Conservation (phyloP, 768 basidiomycete genomes). For the Obba rivulosa region DNA sequence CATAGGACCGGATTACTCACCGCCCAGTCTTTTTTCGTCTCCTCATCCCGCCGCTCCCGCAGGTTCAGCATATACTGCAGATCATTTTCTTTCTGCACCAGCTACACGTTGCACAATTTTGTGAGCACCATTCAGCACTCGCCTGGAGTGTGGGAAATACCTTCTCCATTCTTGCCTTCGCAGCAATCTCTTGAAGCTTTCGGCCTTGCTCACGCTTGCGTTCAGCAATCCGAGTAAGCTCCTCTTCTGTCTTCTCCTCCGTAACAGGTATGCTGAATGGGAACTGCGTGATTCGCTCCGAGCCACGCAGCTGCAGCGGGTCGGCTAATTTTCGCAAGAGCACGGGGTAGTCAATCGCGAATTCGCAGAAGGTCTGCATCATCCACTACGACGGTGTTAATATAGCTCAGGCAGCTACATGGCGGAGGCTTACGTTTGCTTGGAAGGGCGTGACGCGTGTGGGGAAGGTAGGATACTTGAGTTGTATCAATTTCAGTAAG, state of each 20-base stretch:
- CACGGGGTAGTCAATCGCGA: conserved; percentile 68
- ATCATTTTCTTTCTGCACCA: conserved; percentile 72
- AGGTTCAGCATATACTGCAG: conserved; percentile 60
- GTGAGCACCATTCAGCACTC: background rate
- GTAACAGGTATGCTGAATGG: conserved; percentile 60
- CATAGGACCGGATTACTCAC: too few relatives aligned
- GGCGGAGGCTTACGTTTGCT: conserved; percentile 52
- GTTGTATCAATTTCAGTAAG: conserved; percentile 86
- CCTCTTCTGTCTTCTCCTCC: conserved; percentile 90
- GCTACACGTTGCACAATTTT: conserved; percentile 30
- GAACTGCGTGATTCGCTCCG: conserved; percentile 80
- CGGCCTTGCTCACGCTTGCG: conserved; percentile 81
- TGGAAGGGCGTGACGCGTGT: conserved; percentile 75
- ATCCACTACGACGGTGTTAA: conserved; percentile 62
- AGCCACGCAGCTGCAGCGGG: conserved; percentile 55
- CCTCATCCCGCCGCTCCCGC: conserved; percentile 52
- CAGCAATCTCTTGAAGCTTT: conserved; percentile 87
- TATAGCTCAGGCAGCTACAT: background rate
- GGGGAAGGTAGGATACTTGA: conserved; percentile 93
- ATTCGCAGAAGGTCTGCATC: conserved; percentile 80
- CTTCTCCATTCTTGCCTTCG: conserved; percentile 82
- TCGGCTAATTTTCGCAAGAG: conserved; percentile 65
- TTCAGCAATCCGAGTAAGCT: conserved; percentile 72
- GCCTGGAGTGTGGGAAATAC: conserved; percentile 29
- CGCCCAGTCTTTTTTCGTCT: conserved; percentile 72